Evolutionary conservation across 2,329 filamentous ascomycete species (phyloP), one percentile per base, ranked within the genome.

Genomic region (Botrytis elliptica): DNA sequence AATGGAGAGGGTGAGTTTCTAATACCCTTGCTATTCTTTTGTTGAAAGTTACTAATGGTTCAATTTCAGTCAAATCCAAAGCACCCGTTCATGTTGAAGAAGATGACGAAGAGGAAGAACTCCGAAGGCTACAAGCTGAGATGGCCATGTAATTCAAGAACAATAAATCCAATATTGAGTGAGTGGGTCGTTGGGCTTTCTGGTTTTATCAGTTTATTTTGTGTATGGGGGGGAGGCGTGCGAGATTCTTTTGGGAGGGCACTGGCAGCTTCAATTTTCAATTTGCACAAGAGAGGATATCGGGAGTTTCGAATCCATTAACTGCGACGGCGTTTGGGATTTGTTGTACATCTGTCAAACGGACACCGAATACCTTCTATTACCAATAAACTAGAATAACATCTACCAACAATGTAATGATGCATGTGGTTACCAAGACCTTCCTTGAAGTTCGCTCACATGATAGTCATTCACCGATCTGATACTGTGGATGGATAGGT

Each of bases 61-160:
- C 5, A 42, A 60, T 75, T 69, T 14, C 75, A 88, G 85, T 86
- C 82, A 86, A 86, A 85, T 83, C 85, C 77, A 86, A 89, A 78
- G 81, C 84, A 29, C 82, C 82, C 25, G 84, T 85, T 78, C 81
- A 82, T 75, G 82, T 83, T 78, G 90, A 92, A 81, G 94, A 97
- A 83, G 95, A 98, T 83, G 95, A 98, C 87, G 96, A 98, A 82
- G 95, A 98, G 83, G 95, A 92, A 80, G 95, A 98, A 85, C 86
- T 98, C 81, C 90, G 92, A 83, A 98, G 96, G 85, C 84, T 99
- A 78, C 94, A 97, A 82, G 95, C 94, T 52, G 95, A 98, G 84
- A 98, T 98, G 95, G 95, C 95, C 77, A 97, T 98, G 92, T 97
- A 55, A 66, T 74, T 59, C 83, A 84, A 80, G 68, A 72, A 64